Evolutionary conservation across 1,284 basidiomycete genomes (phyloP), one percentile per base, ranked within the genome.

Genomic region (Sparassis latifolia): DNA sequence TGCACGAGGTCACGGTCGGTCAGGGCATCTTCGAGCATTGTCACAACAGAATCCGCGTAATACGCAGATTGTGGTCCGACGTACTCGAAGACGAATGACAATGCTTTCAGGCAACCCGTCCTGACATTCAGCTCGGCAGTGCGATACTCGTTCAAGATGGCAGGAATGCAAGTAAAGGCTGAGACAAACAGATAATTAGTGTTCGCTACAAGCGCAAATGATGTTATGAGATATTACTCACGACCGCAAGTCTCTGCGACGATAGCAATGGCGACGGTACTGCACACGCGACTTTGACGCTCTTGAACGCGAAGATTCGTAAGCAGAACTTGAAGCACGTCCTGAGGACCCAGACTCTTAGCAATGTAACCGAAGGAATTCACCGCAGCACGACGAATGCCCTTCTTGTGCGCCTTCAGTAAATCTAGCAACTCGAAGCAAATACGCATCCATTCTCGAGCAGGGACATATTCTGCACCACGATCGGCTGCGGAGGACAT

Each of bases 281-380:
- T 95, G 68, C 97, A 97, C 28, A 99, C 97, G 69, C 97, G 92
- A 72, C 90, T 94, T 69, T 99, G 97, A 62, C 97, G 92, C 67
- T 99, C 97, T 76, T 99, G 97, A 3, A 99, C 97, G 50, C 95
- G 89, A 62, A 99, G 67, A 66, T 99, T 99, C 54, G 97, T 99
- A 49, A 99, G 75, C 12, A 99, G 79, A 10, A 99, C 97, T 43
- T 92, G 93, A 35, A 99, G 76, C 3, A 99, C 97, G 66, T 99
- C 97, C 68, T 99, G 97, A 42, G 97, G 97, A 71, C 97, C 97
- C 71, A 99, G 88, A 69, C 92, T 96, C 75, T 98, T 97, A 54
- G 97, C 97, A 57, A 99, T 99, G 63, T 99, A 99, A 62, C 97
- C 97, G 60, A 99, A 99, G 3, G 95, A 97, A 76, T 99, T 99